Conservation (phyloP, 768 basidiomycete species). For the Mycena kentingensis region DNA sequence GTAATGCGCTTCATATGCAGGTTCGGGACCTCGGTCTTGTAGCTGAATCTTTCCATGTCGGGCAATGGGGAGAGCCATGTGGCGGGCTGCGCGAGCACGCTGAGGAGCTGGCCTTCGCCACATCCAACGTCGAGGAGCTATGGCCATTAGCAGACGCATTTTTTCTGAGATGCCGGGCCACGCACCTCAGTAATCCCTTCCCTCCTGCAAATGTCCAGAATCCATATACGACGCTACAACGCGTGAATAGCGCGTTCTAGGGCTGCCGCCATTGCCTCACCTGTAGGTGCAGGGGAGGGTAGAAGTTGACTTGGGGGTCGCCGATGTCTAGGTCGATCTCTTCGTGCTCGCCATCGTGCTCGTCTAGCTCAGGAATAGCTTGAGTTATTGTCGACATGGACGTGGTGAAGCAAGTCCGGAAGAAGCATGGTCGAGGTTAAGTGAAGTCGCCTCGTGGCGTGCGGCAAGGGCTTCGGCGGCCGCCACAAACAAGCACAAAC, state of each 20-base stretch:
- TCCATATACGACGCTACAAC: no score
- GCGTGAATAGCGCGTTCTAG: no score
- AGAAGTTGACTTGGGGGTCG: conserved; percentile 61
- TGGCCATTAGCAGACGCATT: not conserved
- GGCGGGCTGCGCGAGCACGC: conserved; percentile 71
- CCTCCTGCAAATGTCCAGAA: conserved; percentile 60
- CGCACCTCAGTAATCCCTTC: conserved; percentile 57
- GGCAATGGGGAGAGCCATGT: conserved; percentile 61
- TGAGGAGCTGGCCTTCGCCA: conserved; percentile 76
- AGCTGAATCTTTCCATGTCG: conserved; percentile 24
- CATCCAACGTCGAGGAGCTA: conserved; percentile 86
- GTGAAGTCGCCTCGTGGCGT: not conserved
- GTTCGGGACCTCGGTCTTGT: conserved; percentile 53
- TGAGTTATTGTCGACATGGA: conserved; percentile 5
- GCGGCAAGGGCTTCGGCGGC: no score
- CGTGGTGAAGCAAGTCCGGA: not conserved
- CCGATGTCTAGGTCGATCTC: conserved; percentile 22
- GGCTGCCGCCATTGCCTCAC: no score
- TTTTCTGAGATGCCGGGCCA: conserved; percentile 1
- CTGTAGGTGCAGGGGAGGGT: conserved; percentile 68
- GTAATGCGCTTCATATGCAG: conserved; percentile 58
- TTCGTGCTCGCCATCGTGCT: conserved; percentile 17
- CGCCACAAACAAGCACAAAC: not conserved
- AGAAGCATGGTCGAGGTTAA: not conserved
- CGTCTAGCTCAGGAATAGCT: conserved; percentile 15